These are phyloP conservation scores for Hortaea werneckii DNA, from an alignment of 2,329 filamentous ascomycete genomes.

Conservation along the genomic window DNA sequence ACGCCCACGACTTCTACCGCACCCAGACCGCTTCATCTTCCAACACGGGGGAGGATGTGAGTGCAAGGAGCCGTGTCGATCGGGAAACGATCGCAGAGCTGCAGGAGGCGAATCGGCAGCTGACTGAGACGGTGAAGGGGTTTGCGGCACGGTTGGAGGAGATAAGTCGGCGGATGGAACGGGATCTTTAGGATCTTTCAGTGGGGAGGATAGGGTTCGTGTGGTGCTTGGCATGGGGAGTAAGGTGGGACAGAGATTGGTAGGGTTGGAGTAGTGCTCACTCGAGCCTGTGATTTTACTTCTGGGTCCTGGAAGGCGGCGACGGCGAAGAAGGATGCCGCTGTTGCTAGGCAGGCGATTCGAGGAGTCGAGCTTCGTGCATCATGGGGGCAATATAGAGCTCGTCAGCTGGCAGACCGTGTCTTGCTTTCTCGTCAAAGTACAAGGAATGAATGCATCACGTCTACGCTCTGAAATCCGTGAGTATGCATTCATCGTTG, in stretches of 20 bases:
- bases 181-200: background rate
- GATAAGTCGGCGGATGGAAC: constrained; percentile 4
- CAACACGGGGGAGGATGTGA: background rate
- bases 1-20: constrained; percentile 16
- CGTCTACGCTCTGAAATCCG: too few relatives aligned
- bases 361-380: too few relatives aligned
- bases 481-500: too few relatives aligned
- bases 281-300: too few relatives aligned
- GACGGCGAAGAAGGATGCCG: too few relatives aligned
- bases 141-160: constrained; percentile 8
- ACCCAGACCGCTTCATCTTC: background rate
- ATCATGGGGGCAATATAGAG: too few relatives aligned
- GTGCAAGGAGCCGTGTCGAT: background rate
- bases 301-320: too few relatives aligned
- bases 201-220: background rate
- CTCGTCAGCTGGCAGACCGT: too few relatives aligned
- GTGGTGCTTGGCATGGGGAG: background rate
- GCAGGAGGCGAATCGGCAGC: constrained; percentile 4
- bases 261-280: background rate
- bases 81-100: constrained; percentile 1
- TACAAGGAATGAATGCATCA: too few relatives aligned
- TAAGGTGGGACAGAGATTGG: background rate
- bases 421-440: too few relatives aligned
- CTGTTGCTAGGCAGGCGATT: too few relatives aligned
- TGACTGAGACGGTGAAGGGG: constrained; percentile 5